Conservation (phyloP, 2,329 filamentous ascomycete species). For the Diaporthe amygdali region DNA sequence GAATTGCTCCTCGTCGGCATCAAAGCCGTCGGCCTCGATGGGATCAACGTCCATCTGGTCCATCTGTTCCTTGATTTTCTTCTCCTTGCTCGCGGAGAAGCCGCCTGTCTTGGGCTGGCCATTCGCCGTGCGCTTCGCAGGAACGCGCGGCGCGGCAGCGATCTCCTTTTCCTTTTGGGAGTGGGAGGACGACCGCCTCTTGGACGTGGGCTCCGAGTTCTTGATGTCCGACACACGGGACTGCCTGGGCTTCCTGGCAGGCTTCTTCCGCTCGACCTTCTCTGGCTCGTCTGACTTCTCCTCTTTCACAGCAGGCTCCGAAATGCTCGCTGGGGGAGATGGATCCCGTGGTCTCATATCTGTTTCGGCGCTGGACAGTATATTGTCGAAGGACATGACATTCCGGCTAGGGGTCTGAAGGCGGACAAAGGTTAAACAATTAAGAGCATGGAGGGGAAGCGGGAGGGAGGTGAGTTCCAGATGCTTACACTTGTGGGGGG, state of each 20-base stretch:
- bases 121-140: slow-evolving; percentile 65
- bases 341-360: slow-evolving; percentile 55
- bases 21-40: slow-evolving; percentile 49
- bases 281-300: slow-evolving; percentile 28
- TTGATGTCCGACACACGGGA: slow-evolving; percentile 57
- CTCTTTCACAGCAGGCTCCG: slow-evolving; percentile 22
- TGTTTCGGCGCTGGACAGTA: slow-evolving; percentile 81
- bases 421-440: neutral
- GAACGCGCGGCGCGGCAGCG: slow-evolving; percentile 48
- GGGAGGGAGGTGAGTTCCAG: neutral
- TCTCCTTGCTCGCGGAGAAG: slow-evolving; percentile 65
- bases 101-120: slow-evolving; percentile 52
- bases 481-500: slow-evolving; percentile 43
- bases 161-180: slow-evolving; percentile 49
- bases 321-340: neutral
- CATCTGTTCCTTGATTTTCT: slow-evolving; percentile 72
- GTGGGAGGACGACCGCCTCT: slow-evolving; percentile 55
- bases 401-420: slow-evolving; percentile 72
- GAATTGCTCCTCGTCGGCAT: slow-evolving; percentile 49
- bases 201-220: slow-evolving; percentile 52
- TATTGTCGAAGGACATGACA: slow-evolving; percentile 94
- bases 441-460: neutral
- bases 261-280: slow-evolving; percentile 39
- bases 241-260: slow-evolving; percentile 47
- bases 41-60: slow-evolving; percentile 46